A percentile compares a stretch with the other conserved stretches of the same genome.
Evolutionary conservation across 1,284 basidiomycete species (phyloP).

Genomic region (Earliella scabrosa): DNA sequence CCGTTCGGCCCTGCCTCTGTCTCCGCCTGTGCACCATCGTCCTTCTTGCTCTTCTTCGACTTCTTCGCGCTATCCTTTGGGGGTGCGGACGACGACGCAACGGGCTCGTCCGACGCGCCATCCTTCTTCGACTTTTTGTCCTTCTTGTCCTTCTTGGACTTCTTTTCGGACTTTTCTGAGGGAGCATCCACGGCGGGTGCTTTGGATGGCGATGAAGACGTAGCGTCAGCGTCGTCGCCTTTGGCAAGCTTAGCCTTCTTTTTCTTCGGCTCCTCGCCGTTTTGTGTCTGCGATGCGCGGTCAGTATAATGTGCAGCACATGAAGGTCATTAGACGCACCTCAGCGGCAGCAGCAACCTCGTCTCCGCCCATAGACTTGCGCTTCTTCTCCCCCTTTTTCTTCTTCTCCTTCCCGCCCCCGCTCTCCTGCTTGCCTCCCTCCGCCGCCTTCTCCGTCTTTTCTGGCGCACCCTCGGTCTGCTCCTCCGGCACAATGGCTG

Average conservation of each 20-base stretch:
- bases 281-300: conserved; percentile 1
- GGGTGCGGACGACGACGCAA: conserved; percentile 12
- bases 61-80: conserved; percentile 23
- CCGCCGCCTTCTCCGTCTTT: conserved; percentile 1
- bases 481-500: too few relatives aligned
- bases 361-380: conserved; percentile 24
- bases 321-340: conserved; percentile 4
- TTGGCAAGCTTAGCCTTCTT: conserved; percentile 32
- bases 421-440: conserved; percentile 10
- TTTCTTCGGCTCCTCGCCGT: conserved; percentile 29
- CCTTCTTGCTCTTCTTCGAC: conserved; percentile 35
- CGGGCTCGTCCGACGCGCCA: conserved; percentile 2
- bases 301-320: not conserved
- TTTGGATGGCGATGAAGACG: conserved; percentile 16
- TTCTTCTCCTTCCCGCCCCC: conserved; percentile 20
- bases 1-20: not conserved
- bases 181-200: conserved; percentile 4
- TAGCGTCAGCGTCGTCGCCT: conserved; percentile 3
- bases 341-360: conserved; percentile 9
- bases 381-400: conserved; percentile 34
- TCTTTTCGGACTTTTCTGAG: conserved; percentile 23
- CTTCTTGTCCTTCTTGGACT: conserved; percentile 28
- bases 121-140: conserved; percentile 28
- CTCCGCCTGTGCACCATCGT: conserved; percentile 17
- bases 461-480: conserved; percentile 5